A percentile compares a stretch with the other conserved stretches of the same genome.
These are phyloP conservation scores for Pichia californica DNA, from an alignment of 805 yeast genomes.

Conservation along the genomic window DNA sequence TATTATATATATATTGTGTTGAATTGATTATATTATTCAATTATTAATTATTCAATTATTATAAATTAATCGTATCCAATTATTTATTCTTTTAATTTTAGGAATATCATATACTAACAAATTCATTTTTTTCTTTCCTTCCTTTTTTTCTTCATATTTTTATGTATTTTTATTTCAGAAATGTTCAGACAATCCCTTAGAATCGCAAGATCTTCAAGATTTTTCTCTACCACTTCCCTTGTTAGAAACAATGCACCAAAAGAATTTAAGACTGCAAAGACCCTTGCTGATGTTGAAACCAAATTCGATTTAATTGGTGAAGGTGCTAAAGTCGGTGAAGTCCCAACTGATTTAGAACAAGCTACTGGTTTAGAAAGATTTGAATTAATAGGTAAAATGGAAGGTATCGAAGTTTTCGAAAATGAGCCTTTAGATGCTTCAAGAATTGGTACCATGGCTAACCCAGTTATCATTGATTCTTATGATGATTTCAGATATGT, in stretches of 20 bases:
- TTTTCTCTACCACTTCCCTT: constrained; percentile 28
- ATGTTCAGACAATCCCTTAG: constrained; percentile 34
- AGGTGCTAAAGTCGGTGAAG: constrained; percentile 77
- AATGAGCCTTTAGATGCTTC: constrained; percentile 79
- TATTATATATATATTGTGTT: no score
- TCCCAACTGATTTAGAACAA: constrained; percentile 93
- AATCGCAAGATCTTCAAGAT: constrained; percentile 30
- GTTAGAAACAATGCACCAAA: constrained; percentile 28
- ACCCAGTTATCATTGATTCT: constrained; percentile 86
- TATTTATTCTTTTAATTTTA: no score
- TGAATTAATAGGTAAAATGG: constrained; percentile 87
- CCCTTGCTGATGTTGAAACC: constrained; percentile 73
- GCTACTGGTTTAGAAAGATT: constrained; percentile 98
- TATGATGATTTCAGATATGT: constrained; percentile 91
- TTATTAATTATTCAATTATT: no score
- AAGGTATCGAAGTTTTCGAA: constrained; percentile 94
- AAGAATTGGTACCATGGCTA: constrained; percentile 83
- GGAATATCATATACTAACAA: background rate
- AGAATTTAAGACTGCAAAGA: constrained; percentile 55
- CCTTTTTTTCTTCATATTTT: background rate
- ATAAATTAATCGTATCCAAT: no score
- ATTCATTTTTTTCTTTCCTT: background rate
- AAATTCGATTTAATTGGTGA: constrained; percentile 76
- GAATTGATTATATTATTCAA: no score
- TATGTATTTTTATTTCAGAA: constrained; percentile 1